Percentiles rank a stretch among this genome's conserved stretches.
These are phyloP conservation scores for Fusarium globosum DNA, from an alignment of 2,329 filamentous ascomycete genomes.

Conservation along the genomic window DNA sequence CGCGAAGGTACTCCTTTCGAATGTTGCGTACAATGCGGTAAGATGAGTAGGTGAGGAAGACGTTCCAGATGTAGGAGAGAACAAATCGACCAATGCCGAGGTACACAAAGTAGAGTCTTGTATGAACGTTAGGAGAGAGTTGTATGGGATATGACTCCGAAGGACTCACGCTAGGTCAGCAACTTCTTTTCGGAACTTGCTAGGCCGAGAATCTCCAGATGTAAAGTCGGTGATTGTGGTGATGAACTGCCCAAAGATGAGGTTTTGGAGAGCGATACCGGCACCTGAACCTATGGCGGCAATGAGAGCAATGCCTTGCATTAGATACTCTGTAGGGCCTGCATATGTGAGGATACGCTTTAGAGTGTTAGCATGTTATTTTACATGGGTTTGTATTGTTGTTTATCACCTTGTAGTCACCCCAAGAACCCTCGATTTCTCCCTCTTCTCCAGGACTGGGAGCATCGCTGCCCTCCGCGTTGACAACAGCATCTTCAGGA, in stretches of 20 bases:
- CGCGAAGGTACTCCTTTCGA: conserved; percentile 61
- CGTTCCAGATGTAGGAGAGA: conserved; percentile 60
- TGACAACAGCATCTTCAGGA: conserved; percentile 16
- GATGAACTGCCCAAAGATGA: conserved; percentile 54
- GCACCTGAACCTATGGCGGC: conserved; percentile 53
- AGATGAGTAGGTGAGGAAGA: conserved; percentile 60
- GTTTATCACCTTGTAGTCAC: conserved; percentile 37
- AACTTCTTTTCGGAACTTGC: conserved; percentile 47
- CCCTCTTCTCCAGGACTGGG: conserved; percentile 13
- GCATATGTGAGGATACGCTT: conserved; percentile 50
- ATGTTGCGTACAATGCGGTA: conserved; percentile 62
- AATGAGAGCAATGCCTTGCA: conserved; percentile 45
- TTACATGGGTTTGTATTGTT: background rate
- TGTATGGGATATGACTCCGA: conserved; percentile 9
- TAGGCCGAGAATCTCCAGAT: conserved; percentile 39
- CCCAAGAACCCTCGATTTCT: conserved; percentile 35
- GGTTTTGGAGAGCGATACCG: conserved; percentile 52
- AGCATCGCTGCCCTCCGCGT: conserved; percentile 9
- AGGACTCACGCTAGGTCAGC: conserved; percentile 52
- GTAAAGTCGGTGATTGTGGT: conserved; percentile 51
- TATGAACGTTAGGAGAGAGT: conserved; percentile 36
- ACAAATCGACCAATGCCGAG: conserved; percentile 65
- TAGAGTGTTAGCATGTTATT: conserved; percentile 6
- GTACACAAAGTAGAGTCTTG: conserved; percentile 67
- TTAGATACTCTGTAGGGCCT: conserved; percentile 42